Conservation (phyloP, 495 filamentous ascomycete genomes). For the Penicillium goetzii region DNA sequence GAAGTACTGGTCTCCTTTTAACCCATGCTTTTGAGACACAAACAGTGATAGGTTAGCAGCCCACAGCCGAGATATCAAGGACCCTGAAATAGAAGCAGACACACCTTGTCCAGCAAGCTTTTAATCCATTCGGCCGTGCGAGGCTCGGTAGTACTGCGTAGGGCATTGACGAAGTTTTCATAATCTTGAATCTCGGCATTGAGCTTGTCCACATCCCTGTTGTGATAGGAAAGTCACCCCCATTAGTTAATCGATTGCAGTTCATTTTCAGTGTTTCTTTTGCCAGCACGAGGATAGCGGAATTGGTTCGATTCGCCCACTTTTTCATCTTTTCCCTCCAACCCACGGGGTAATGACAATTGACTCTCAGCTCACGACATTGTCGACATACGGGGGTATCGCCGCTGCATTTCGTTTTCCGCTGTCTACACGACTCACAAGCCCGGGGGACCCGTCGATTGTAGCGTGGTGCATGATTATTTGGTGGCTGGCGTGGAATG, state of each 20-base stretch:
- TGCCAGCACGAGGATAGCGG: constrained; percentile 1
- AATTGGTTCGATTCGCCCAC: constrained; percentile 33
- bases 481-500: constrained; percentile 48
- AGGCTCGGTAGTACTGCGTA: constrained; percentile 38
- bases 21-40: constrained; percentile 7
- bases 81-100: constrained; percentile 15
- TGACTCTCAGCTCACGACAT: constrained; percentile 55
- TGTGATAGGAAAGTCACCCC: constrained; percentile 7
- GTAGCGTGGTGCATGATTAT: constrained; percentile 37
- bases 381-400: constrained; percentile 61
- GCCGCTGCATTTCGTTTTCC: constrained; percentile 68
- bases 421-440: constrained; percentile 73
- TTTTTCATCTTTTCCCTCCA: constrained; percentile 62
- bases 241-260: constrained; percentile 16
- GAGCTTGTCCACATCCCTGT: constrained; percentile 42
- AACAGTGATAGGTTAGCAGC: neutral
- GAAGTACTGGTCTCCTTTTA: constrained; percentile 6
- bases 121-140: constrained; percentile 43
- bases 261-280: neutral
- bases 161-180: constrained; percentile 50
- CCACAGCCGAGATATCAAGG: neutral
- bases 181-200: constrained; percentile 54
- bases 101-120: constrained; percentile 46
- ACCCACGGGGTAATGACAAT: constrained; percentile 59
- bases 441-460: constrained; percentile 56